These are phyloP conservation scores for Rhytidiadelphus loreus DNA, from an alignment of 225 moss, liverwort and hornwort species.

Conservation along the genomic window DNA sequence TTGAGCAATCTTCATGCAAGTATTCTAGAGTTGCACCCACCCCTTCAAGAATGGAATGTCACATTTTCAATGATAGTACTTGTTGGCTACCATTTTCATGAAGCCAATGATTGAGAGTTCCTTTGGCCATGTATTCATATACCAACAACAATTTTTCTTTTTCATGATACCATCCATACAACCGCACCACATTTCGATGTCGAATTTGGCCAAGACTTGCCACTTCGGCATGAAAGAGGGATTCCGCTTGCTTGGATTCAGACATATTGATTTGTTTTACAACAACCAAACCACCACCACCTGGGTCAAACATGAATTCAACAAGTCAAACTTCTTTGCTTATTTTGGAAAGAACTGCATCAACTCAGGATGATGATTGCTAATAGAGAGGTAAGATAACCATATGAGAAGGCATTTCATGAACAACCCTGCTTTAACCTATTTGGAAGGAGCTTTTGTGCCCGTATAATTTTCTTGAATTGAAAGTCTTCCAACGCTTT, in stretches of 20 bases:
- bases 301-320: not conserved
- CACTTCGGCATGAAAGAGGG: not conserved
- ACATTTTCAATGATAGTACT: not conserved
- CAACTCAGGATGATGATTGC: not conserved
- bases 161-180: not conserved
- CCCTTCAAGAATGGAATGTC: not conserved
- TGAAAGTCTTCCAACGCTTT: not conserved
- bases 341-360: too few species aligned
- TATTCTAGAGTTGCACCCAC: not conserved
- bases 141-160: not conserved
- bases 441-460: not conserved
- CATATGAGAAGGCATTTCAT: not conserved
- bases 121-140: not conserved
- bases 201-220: not conserved
- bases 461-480: not conserved
- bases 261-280: not conserved
- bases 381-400: not conserved
- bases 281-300: not conserved
- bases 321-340: too few species aligned
- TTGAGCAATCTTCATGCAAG: not conserved
- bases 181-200: not conserved
- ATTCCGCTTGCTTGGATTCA: not conserved
- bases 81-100: not conserved
- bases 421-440: not conserved
- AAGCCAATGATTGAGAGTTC: not conserved